Evolutionary conservation across 176 grass and related monocot genomes (phyloP).

Genomic region (Neostapfia colusana): DNA sequence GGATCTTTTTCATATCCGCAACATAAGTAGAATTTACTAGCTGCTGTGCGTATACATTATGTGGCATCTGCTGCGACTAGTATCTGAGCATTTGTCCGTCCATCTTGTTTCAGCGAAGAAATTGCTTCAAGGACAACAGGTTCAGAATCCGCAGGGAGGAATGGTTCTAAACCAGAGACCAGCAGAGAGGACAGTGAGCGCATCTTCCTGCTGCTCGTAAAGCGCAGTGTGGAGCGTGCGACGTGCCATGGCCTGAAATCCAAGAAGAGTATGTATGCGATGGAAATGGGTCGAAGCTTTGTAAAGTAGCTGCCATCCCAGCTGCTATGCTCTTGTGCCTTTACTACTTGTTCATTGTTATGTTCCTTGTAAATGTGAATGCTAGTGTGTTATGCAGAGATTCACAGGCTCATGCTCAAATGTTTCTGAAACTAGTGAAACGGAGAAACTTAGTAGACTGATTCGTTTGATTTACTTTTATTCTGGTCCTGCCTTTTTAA

Average conservation of each 20-base stretch:
- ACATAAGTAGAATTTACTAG: not conserved
- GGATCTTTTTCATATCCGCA: not conserved
- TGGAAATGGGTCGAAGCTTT: slow-evolving; percentile 27
- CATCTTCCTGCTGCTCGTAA: slow-evolving; percentile 85
- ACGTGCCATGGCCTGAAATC: slow-evolving; percentile 14
- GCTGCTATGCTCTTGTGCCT: slow-evolving; percentile 30
- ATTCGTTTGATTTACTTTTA: slow-evolving; percentile 34
- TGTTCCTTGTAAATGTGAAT: slow-evolving; percentile 74
- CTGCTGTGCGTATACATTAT: not conserved
- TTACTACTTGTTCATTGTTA: slow-evolving; percentile 32
- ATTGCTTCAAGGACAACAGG: slow-evolving; percentile 61
- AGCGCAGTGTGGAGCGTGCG: not conserved
- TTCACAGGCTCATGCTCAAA: slow-evolving; percentile 21
- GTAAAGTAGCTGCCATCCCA: slow-evolving; percentile 46
- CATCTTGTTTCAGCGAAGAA: slow-evolving; percentile 68
- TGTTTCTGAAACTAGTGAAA: slow-evolving; percentile 8
- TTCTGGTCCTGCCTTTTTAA: not conserved
- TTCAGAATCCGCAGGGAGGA: slow-evolving; percentile 60
- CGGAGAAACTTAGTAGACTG: not conserved
- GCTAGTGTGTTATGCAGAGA: slow-evolving; percentile 38
- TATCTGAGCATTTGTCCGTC: not conserved
- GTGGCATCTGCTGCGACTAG: not conserved
- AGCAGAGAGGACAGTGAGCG: slow-evolving; percentile 56
- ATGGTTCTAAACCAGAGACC: slow-evolving; percentile 69
- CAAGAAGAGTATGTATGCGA: slow-evolving; percentile 21